Evolutionary conservation across 768 basidiomycete genomes (phyloP).

Genomic region (Pisolithus albus): DNA sequence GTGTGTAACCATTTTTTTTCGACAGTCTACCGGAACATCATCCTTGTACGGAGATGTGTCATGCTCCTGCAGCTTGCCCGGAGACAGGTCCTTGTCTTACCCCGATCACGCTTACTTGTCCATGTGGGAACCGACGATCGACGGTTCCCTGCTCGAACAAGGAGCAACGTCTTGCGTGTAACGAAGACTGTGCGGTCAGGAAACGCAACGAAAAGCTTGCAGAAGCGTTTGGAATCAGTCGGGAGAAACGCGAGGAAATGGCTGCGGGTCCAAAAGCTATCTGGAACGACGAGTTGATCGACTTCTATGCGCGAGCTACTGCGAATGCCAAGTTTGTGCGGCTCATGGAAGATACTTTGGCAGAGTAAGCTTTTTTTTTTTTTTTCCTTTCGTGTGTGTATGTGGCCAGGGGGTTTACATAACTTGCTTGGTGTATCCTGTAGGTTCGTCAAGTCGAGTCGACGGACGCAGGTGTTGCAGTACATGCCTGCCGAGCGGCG

Average conservation of each 20-base stretch:
- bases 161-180: conserved; percentile 57
- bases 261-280: conserved; percentile 31
- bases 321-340: conserved; percentile 58
- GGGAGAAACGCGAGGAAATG: conserved; percentile 34
- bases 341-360: conserved; percentile 75
- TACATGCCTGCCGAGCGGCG: conserved; percentile 75
- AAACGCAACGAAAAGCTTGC: conserved; percentile 86
- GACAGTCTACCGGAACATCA: conserved; percentile 62
- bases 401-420: conserved; percentile 2
- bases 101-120: conserved; percentile 61
- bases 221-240: conserved; percentile 82
- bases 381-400: conserved; percentile 18
- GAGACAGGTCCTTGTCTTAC: conserved; percentile 74
- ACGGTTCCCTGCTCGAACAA: conserved; percentile 57
- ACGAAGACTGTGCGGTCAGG: conserved; percentile 74
- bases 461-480: conserved; percentile 65
- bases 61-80: conserved; percentile 81
- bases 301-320: conserved; percentile 44
- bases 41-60: conserved; percentile 72
- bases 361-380: conserved; percentile 48
- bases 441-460: conserved; percentile 64
- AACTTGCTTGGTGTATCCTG: background rate
- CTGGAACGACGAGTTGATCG: conserved; percentile 59
- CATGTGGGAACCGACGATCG: conserved; percentile 79
- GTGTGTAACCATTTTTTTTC: background rate